Base-by-base conservation (phyloP, 2,329 filamentous ascomycete genomes). In the Curvularia sp. region DNA sequence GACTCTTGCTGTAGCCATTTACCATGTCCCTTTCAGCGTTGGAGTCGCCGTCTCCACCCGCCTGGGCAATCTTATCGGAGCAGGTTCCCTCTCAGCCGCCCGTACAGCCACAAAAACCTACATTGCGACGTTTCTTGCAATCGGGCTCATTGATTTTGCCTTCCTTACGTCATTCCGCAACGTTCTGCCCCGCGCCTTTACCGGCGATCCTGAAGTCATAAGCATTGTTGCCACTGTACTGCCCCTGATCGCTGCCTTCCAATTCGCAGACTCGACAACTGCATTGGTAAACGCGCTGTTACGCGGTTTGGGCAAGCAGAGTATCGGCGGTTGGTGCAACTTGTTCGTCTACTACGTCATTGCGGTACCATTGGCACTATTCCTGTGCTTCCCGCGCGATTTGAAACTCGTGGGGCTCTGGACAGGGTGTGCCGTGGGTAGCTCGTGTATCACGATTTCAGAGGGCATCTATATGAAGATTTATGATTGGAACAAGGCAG, bases 11-110 rank as follows among this genome's bases (percentile, higher is more conserved):
- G 70, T 74, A 13, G 65, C 74, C n/a, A 74, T 78, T 43, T 79
- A 74, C 57, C 77, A 79, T 57, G 72, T 79, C 5, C 76, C 77
- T 0, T 79, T 79, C 56, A 75, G 74, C 7, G 75, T 77, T 18
- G 73, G 74, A 12, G 72, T 78, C 15, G 77, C 75, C 15, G 76
- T 76, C 10, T 74, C 69, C 49, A 79, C 77, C 3, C 71, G 77
- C 1, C 56, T 79, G 8, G 77, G 77, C 19, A 77, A 78, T 53
- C 66, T 79, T 5, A 73, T 79, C 41, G 77, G 77, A 28, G 74
- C 74, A 1, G 75, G 75, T 10, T 70, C 72, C 18, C 67, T 77
- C 3, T 54, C 57, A 10, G 72, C 75, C 3, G 73, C 76, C 1
- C 68, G 71, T 1, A 72, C 70, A 12, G 73, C 77, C 9, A 75